These are phyloP conservation scores for Talaromyces sp. DNA, from an alignment of 2,329 filamentous ascomycete species.

Conservation along the genomic window DNA sequence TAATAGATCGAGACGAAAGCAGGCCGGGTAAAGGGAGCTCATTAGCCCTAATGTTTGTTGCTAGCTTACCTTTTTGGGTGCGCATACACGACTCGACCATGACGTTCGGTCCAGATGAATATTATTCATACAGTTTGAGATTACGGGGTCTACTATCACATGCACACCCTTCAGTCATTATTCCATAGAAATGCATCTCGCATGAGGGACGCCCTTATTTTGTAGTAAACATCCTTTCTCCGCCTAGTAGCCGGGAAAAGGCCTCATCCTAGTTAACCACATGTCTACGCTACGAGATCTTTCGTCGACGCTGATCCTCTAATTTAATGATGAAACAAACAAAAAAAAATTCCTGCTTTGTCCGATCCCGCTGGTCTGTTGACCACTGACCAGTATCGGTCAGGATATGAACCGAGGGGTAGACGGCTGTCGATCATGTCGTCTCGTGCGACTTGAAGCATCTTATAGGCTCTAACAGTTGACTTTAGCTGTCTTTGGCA, in stretches of 20 bases:
- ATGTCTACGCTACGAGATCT: background rate
- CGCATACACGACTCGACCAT: background rate
- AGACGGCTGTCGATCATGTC: background rate
- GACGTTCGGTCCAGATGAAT: background rate
- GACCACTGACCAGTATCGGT: background rate
- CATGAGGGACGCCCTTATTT: background rate
- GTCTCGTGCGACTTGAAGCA: background rate
- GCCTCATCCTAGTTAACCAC: background rate
- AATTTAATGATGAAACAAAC: background rate
- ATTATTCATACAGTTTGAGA: background rate
- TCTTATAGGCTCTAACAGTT: background rate
- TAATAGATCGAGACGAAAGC: background rate
- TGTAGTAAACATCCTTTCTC: background rate
- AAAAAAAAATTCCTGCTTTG: background rate
- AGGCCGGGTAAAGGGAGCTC: background rate
- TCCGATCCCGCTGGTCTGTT: background rate
- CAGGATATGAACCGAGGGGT: background rate
- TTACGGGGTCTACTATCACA: background rate
- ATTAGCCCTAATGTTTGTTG: background rate
- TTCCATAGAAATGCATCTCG: background rate
- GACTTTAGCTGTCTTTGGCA: background rate
- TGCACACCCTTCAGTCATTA: background rate
- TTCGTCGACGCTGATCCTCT: background rate
- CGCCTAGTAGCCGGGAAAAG: background rate
- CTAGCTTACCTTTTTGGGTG: background rate